These are phyloP conservation scores for Phytopythium boreale DNA, from an alignment of 352 stramenopile genomes.

Conservation along the genomic window DNA sequence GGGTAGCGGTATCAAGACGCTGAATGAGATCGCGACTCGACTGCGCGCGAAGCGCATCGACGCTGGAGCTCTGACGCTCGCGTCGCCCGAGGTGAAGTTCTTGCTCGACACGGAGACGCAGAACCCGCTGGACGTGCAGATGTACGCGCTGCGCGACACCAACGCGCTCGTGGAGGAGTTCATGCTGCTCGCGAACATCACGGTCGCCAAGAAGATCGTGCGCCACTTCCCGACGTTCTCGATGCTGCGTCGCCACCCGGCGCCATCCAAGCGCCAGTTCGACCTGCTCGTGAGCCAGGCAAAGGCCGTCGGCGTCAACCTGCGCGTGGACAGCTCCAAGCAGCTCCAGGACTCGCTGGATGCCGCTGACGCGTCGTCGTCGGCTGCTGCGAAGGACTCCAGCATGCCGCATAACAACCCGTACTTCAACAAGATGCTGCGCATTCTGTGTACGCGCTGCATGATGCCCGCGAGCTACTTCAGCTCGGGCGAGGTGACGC, in stretches of 20 bases:
- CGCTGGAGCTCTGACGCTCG: conserved; percentile 95
- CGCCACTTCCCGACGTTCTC: conserved; percentile 94
- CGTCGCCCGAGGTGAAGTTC: conserved; percentile 96
- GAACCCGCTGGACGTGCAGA: conserved; percentile 97
- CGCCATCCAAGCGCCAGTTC: conserved; percentile 94
- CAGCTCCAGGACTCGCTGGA: conserved; percentile 84
- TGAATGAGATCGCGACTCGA: conserved; percentile 89
- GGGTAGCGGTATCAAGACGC: conserved; percentile 85
- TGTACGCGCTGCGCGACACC: conserved; percentile 94
- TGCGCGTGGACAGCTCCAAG: conserved; percentile 78
- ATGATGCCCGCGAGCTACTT: conserved; percentile 99
- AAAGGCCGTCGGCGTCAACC: conserved; percentile 73
- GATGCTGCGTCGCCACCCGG: conserved; percentile 93
- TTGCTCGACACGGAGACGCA: conserved; percentile 98
- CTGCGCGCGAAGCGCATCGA: conserved; percentile 93
- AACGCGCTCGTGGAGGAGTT: conserved; percentile 99
- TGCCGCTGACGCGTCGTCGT: conserved; percentile 51
- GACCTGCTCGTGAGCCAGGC: conserved; percentile 82
- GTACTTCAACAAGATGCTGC: conserved; percentile 98
- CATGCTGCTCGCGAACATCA: conserved; percentile 99
- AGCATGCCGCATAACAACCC: conserved; percentile 70
- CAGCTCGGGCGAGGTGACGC: conserved; percentile 94
- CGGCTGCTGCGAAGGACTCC: conserved; percentile 18
- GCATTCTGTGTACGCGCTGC: conserved; percentile 96
- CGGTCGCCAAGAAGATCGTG: conserved; percentile 94